Evolutionary conservation across 1,139 yeast species (phyloP).

Genomic region (Blastobotrys niveus): DNA sequence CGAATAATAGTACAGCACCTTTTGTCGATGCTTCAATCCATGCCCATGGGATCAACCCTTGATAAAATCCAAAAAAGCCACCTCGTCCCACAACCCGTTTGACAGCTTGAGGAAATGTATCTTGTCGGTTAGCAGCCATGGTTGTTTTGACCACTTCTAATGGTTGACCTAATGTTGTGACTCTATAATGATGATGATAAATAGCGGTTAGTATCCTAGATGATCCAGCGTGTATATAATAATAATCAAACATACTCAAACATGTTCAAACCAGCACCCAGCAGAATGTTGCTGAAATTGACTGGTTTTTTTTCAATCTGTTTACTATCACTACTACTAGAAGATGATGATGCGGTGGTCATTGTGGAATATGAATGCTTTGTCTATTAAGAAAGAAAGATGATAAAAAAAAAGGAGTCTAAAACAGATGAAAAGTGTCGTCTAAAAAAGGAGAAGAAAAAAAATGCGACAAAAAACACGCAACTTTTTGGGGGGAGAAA

Average conservation of each 20-base stretch:
- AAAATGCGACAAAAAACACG: no score
- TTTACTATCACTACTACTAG: no score
- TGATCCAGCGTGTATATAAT: neutral
- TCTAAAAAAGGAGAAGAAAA: no score
- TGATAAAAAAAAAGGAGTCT: no score
- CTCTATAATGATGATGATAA: no score
- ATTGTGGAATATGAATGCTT: neutral
- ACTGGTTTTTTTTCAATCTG: slow-evolving; percentile 71
- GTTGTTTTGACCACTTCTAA: slow-evolving; percentile 90
- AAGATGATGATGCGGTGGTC: slow-evolving; percentile 7
- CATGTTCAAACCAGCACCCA: slow-evolving; percentile 91
- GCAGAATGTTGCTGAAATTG: slow-evolving; percentile 77
- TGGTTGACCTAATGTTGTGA: slow-evolving; percentile 93
- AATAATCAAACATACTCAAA: slow-evolving; percentile 45
- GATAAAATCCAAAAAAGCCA: slow-evolving; percentile 86
- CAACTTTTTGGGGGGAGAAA: no score
- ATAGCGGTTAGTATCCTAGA: neutral
- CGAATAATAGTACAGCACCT: slow-evolving; percentile 94
- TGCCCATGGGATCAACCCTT: slow-evolving; percentile 98
- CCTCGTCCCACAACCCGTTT: slow-evolving; percentile 87
- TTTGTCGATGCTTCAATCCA: slow-evolving; percentile 99
- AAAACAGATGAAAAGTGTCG: no score
- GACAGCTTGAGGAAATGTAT: slow-evolving; percentile 62
- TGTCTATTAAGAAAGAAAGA: no score
- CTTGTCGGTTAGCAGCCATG: slow-evolving; percentile 90